Evolutionary conservation across 768 basidiomycete genomes (phyloP), one percentile per base, ranked within the genome.

Genomic region (Auricularia cornea): DNA sequence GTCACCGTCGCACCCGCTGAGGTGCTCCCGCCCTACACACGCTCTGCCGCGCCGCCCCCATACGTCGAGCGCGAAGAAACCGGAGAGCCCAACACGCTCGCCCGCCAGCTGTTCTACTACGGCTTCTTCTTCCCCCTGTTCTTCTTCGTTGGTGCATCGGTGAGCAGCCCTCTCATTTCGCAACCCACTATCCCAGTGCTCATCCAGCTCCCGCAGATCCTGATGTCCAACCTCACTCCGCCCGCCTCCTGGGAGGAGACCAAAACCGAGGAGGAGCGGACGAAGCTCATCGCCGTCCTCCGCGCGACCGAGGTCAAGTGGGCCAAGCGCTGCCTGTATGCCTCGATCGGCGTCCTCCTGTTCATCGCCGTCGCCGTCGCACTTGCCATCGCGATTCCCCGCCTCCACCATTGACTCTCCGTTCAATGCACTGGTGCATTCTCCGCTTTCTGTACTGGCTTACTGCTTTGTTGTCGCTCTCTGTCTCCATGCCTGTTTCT

Each of bases 121-220:
- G 81, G 82, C 30, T 82, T 82, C 68, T 32, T 82, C 60, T 82
- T 79, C 71, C 80, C 80, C n/a, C 76, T 75, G 20, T 76, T 81
- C 63, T 83, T 81, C 81, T 51, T 80, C 26, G 68, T 78, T 5
- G 80, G 80, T 20, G 68, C 73, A 8, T 60, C 74, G 66, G 59
- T 65, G 26, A 65, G 56, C 64, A 63, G 28, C 31, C 26, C 10
- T 48, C 62, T 10, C 35, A 59, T 11, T 62, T 38, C 5, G 35
- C 33, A 18, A 57, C 60, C 28, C 51, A n/a, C n/a, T n/a, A n/a
- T n/a, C 10, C n/a, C 51, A n/a, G 51, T n/a, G 20, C 20, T 52
- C n/a, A 52, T 14, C 10, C 8, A 38, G 1, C 10, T n/a, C 3
- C n/a, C 28, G 20, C 20, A 30, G 26, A 76, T 82, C 56, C 68